These are phyloP conservation scores for Cephaloascus albidus DNA, from an alignment of 805 yeast species.

Conservation along the genomic window DNA sequence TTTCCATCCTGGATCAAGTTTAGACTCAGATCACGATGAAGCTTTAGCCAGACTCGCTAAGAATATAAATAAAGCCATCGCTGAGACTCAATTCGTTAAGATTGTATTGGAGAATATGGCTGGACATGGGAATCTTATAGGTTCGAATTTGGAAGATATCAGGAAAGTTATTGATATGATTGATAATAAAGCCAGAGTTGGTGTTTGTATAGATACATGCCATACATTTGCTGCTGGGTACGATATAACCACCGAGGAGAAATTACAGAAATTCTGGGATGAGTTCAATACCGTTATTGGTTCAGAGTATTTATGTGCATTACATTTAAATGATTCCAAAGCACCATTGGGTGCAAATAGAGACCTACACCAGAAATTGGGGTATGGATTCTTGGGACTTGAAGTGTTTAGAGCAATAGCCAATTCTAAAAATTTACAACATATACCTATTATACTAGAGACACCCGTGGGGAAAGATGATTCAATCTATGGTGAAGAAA, in stretches of 20 bases:
- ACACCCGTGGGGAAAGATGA: conserved; percentile 73
- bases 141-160: conserved; percentile 71
- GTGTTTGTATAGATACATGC: conserved; percentile 94
- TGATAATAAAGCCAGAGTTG: conserved; percentile 79
- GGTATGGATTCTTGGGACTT: conserved; percentile 82
- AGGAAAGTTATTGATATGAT: conserved; percentile 64
- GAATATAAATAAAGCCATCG: conserved; percentile 71
- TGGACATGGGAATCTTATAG: conserved; percentile 88
- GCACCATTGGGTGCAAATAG: conserved; percentile 86
- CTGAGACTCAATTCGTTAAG: conserved; percentile 68
- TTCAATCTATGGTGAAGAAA: conserved; percentile 66
- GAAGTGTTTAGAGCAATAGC: conserved; percentile 77
- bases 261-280: conserved; percentile 62
- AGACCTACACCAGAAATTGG: conserved; percentile 85
- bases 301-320: conserved; percentile 59
- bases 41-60: conserved; percentile 66
- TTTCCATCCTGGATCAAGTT: conserved; percentile 87
- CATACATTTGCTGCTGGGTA: conserved; percentile 96
- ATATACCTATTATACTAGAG: conserved; percentile 77
- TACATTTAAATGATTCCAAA: conserved; percentile 92
- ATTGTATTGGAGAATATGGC: conserved; percentile 97
- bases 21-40: conserved; percentile 54
- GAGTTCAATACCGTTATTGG: conserved; percentile 73
- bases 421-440: conserved; percentile 50
- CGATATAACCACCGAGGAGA: conserved; percentile 57